These are phyloP conservation scores for Isabelozyma heimii DNA, from an alignment of 805 yeast genomes.

Conservation along the genomic window DNA sequence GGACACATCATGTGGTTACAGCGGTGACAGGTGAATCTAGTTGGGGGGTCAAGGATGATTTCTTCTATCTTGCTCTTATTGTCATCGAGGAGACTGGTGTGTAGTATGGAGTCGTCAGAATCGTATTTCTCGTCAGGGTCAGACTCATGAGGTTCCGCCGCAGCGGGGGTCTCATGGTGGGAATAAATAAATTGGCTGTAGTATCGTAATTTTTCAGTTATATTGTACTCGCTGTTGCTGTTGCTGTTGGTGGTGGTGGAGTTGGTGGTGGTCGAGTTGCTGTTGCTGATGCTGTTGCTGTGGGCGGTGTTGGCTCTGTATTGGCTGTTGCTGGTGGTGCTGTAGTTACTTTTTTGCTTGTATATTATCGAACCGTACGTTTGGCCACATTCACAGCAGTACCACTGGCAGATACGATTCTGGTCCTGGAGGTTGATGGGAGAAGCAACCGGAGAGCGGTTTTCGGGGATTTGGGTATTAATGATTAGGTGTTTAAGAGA, in stretches of 20 bases:
- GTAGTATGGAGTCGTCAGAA: background rate
- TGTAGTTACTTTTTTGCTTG: conserved; percentile 6
- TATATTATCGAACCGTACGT: conserved; percentile 31
- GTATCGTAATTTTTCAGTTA: conserved; percentile 18
- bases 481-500: background rate
- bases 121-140: background rate
- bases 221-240: background rate
- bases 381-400: conserved; percentile 41
- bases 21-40: conserved; percentile 34
- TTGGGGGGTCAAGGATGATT: conserved; percentile 26
- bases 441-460: background rate
- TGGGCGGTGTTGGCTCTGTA: background rate
- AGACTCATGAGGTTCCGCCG: background rate
- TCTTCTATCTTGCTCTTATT: conserved; percentile 4
- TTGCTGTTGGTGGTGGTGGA: background rate
- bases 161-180: background rate
- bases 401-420: conserved; percentile 39
- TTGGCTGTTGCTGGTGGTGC: background rate
- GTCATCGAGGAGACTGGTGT: background rate
- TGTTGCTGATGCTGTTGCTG: background rate
- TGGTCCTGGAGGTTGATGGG: conserved; percentile 6
- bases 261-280: background rate
- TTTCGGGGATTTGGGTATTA: background rate
- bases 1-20: conserved; percentile 45
- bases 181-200: conserved; percentile 22